Evolutionary conservation across 768 basidiomycete genomes (phyloP), one percentile per base, ranked within the genome.

Genomic region (Pleurotus giganteus): DNA sequence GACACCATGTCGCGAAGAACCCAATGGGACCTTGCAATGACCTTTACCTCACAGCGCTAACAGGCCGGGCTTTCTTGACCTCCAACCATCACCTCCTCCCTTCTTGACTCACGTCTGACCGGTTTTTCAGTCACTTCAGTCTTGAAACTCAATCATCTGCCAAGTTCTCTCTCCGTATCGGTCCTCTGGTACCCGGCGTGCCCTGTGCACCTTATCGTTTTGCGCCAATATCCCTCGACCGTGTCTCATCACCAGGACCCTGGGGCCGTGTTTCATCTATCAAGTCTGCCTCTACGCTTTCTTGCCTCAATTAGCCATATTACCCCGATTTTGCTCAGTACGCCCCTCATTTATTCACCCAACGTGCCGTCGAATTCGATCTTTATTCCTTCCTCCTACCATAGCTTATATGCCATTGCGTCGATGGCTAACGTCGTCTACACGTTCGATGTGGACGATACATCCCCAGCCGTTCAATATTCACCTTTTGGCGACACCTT

Each of bases 391-490:
- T 36, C 27, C 28, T 26, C 17, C 42, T 29, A 13, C 28, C n/a
- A 32, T 28, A 36, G 34, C 11, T 34, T 31, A 42, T 27, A 27
- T 46, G 45, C 53, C 46, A 56, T 61, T 63, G 58, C 53, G 29
- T 62, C 42, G 58, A 80, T 76, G 75, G 71, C 53, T 43, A 42
- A 44, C 36, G 46, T 52, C 43, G 53, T 54, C 53, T 29, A 60
- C 45, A 64, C 75, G 55, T 73, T 88, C 68, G 59, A 67, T 56
- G 72, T 91, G 61, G 80, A 85, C 67, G 83, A 89, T 65, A 82
- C 83, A 52, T 89, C 88, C 39, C 88, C 88, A 3, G 63, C 74
- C 43, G 71, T 90, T 59, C 58, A 61, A 24, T 91, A 89, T 71
- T 74, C 66, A 56, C 88, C 89, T 21, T 79, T 83, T 56, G 63